Conservation (phyloP, 495 filamentous ascomycete species). For the Saxophila tyrrhenica region DNA sequence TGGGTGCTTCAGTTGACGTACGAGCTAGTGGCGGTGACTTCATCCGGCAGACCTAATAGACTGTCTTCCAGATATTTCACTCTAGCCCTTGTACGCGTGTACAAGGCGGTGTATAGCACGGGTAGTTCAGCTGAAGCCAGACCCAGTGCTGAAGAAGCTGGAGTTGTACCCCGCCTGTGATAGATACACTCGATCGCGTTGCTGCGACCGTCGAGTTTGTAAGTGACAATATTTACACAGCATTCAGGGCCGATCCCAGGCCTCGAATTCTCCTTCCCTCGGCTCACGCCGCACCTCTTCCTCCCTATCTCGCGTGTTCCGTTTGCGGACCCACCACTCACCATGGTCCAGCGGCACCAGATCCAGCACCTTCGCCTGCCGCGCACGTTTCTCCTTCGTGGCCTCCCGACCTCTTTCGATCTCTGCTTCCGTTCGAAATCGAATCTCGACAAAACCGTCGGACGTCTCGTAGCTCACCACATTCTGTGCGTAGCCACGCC, state of each 20-base stretch:
- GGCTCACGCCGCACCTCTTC: not conserved
- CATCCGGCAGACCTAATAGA: no score
- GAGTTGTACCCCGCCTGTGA: no score
- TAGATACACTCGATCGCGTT: no score
- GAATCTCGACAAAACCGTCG: conserved; percentile 12
- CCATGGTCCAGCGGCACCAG: not conserved
- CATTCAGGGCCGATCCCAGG: not conserved
- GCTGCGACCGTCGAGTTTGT: no score
- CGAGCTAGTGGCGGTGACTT: no score
- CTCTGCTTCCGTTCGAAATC: conserved; percentile 8
- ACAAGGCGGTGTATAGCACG: no score
- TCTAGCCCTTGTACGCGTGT: no score
- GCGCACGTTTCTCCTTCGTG: not conserved
- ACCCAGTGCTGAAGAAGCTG: no score
- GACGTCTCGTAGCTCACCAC: conserved; percentile 5
- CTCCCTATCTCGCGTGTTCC: not conserved
- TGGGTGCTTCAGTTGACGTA: no score
- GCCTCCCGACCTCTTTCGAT: not conserved
- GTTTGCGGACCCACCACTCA: not conserved
- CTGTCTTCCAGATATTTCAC: no score
- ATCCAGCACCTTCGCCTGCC: not conserved
- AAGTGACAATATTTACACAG: not conserved
- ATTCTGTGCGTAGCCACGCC: not conserved
- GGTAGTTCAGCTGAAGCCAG: no score
- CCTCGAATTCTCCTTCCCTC: not conserved